Conservation (phyloP, 1,284 basidiomycete genomes). For the Sporisorium iseilematis-ciliati region DNA sequence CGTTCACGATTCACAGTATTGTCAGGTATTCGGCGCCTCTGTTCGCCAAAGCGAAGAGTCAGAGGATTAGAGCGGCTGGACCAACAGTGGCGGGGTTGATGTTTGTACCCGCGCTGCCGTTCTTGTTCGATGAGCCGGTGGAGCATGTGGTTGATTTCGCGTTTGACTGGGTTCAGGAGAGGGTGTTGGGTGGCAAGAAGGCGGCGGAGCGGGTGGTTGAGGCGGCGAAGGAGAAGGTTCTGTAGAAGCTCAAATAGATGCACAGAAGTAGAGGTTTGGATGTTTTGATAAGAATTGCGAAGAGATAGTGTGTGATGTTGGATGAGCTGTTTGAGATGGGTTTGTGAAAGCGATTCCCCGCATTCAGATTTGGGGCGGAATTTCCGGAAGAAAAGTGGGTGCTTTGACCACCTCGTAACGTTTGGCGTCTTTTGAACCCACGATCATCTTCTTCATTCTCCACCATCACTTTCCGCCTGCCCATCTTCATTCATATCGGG, state of each 20-base stretch:
- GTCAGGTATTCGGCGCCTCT: slow-evolving; percentile 78
- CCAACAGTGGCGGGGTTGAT: slow-evolving; percentile 79
- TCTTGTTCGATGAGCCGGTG: slow-evolving; percentile 70
- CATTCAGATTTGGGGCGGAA: no score
- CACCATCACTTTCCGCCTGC: no score
- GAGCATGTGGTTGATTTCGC: slow-evolving; percentile 72
- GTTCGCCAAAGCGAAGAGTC: slow-evolving; percentile 77
- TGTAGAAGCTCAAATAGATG: neutral
- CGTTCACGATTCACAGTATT: slow-evolving; percentile 66
- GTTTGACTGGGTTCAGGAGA: slow-evolving; percentile 72
- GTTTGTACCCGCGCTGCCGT: slow-evolving; percentile 64
- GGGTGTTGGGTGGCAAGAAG: slow-evolving; percentile 19
- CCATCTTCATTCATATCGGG: no score
- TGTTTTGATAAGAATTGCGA: neutral
- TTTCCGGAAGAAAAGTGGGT: no score
- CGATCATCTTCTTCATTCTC: no score
- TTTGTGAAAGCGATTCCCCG: neutral
- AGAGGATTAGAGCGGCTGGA: slow-evolving; percentile 80
- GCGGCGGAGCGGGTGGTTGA: slow-evolving; percentile 34
- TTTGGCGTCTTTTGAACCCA: no score
- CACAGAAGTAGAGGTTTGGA: neutral
- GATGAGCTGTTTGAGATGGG: neutral
- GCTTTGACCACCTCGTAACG: no score
- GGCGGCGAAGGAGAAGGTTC: slow-evolving; percentile 42
- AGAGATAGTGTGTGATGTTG: neutral